Percentiles rank a stretch among this genome's conserved stretches.
Evolutionary conservation across 768 basidiomycete genomes (phyloP).

Genomic region (Russula abietina): DNA sequence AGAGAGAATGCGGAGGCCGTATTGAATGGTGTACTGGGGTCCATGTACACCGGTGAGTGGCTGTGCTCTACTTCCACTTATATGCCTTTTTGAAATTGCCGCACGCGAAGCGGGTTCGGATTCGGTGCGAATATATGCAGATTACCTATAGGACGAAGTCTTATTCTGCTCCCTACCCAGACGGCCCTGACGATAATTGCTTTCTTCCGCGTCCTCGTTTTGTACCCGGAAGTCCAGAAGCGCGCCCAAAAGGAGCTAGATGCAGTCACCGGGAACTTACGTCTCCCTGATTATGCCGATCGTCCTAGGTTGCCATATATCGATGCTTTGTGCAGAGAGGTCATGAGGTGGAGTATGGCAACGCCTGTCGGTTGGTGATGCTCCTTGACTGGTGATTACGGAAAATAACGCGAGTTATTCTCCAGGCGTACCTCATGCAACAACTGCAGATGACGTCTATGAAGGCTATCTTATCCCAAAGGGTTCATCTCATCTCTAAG

Average conservation of each 20-base stretch:
- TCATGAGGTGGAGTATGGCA: conserved; percentile 46
- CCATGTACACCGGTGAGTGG: conserved; percentile 11
- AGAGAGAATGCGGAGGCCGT: conserved; percentile 2
- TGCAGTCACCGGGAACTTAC: conserved; percentile 41
- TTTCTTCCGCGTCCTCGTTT: conserved; percentile 27
- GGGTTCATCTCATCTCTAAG: conserved; percentile 30
- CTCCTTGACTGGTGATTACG: neutral
- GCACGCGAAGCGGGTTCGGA: conserved; percentile 9
- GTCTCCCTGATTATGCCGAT: conserved; percentile 53
- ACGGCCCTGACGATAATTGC: conserved; percentile 29
- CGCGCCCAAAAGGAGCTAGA: conserved; percentile 63
- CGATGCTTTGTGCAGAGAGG: conserved; percentile 46
- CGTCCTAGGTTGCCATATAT: conserved; percentile 47
- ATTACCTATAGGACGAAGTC: neutral
- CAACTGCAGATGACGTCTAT: conserved; percentile 54
- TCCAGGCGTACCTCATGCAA: conserved; percentile 49
- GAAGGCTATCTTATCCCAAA: conserved; percentile 51
- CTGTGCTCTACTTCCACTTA: too few relatives aligned
- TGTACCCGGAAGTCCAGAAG: conserved; percentile 25
- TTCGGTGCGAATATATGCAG: neutral
- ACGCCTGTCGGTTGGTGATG: conserved; percentile 42
- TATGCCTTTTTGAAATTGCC: neutral
- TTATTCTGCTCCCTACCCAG: neutral
- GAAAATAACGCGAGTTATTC: neutral
- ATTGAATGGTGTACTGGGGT: conserved; percentile 5